Evolutionary conservation across 2,329 filamentous ascomycete species (phyloP).

Genomic region (Pseudogymnoascus sp.): DNA sequence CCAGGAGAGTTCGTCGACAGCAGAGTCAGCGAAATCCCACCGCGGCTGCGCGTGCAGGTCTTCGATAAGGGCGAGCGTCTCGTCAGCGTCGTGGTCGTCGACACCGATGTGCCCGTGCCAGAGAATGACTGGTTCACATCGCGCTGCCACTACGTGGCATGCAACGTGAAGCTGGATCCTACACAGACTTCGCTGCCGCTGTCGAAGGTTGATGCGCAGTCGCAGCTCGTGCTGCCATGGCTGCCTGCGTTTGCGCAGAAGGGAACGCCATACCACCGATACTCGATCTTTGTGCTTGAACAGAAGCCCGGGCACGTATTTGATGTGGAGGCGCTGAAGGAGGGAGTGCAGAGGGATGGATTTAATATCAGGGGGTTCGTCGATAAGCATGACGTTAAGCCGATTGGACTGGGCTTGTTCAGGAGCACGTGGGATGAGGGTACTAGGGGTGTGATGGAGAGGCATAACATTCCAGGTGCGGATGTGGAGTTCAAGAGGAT

Average conservation of each 20-base stretch:
- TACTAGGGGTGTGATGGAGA: constrained; percentile 79
- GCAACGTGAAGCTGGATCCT: constrained; percentile 58
- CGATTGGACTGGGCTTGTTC: constrained; percentile 83
- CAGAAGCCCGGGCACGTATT: constrained; percentile 57
- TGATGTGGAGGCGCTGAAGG: constrained; percentile 49
- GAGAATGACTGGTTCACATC: constrained; percentile 68
- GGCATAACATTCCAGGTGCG: constrained; percentile 63
- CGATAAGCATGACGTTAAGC: constrained; percentile 57
- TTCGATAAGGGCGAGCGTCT: constrained; percentile 77
- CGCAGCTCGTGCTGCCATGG: constrained; percentile 71
- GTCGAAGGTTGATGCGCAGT: constrained; percentile 46
- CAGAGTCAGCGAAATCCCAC: constrained; percentile 60
- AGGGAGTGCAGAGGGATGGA: constrained; percentile 49
- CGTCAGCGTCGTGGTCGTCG: constrained; percentile 76
- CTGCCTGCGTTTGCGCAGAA: constrained; percentile 80
- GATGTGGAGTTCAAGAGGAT: constrained; percentile 80
- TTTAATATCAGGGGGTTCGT: constrained; percentile 72
- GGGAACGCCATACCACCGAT: constrained; percentile 82
- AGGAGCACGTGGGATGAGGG: constrained; percentile 81
- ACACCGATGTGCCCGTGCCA: constrained; percentile 79
- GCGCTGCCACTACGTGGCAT: constrained; percentile 81
- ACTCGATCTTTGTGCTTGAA: constrained; percentile 75
- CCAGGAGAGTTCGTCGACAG: constrained; percentile 76
- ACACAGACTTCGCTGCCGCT: constrained; percentile 56
- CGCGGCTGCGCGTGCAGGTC: constrained; percentile 72